phyloP scores from a whole-genome alignment of 345 rosid species.

The thale cress (Arabidopsis thaliana) region DNA sequence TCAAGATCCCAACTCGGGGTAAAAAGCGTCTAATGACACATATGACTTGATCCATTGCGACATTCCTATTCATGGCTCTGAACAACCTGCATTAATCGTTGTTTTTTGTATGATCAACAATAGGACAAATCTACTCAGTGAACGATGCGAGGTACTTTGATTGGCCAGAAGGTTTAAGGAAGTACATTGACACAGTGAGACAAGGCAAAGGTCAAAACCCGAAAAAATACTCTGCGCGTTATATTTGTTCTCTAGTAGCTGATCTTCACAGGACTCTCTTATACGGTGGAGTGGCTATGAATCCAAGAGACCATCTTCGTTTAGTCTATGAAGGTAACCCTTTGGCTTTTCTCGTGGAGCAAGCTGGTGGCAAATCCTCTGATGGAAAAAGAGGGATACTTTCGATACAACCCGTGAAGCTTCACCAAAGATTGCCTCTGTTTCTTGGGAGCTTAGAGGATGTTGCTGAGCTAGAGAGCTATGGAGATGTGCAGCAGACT shows the following conservation, averaged over 20 bases:
- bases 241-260: slow-evolving; percentile 91
- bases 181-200: slow-evolving; percentile 77
- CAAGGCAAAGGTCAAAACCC: slow-evolving; percentile 92
- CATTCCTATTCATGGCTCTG: slow-evolving; percentile 13
- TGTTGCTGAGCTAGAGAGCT: slow-evolving; percentile 81
- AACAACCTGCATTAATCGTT: background rate
- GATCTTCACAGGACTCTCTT: slow-evolving; percentile 87
- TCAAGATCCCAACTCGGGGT: slow-evolving; percentile 89
- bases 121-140: slow-evolving; percentile 95
- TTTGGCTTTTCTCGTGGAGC: slow-evolving; percentile 84
- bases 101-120: slow-evolving; percentile 7
- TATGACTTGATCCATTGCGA: slow-evolving; percentile 15
- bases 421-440: slow-evolving; percentile 89
- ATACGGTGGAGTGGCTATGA: slow-evolving; percentile 95
- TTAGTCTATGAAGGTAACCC: slow-evolving; percentile 94
- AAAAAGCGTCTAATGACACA: slow-evolving; percentile 20
- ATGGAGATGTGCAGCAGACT: slow-evolving; percentile 83
- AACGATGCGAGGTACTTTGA: slow-evolving; percentile 93
- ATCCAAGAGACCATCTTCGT: slow-evolving; percentile 93
- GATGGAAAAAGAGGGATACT: slow-evolving; percentile 78
- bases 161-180: slow-evolving; percentile 91
- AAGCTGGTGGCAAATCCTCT: slow-evolving; percentile 89
- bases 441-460: slow-evolving; percentile 86
- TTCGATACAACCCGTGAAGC: slow-evolving; percentile 80
- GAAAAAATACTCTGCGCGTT: slow-evolving; percentile 91